Percentiles rank a stretch among this genome's conserved stretches.
Conservation (phyloP, 495 filamentous ascomycete species). For the Talaromyces nanjingensis region DNA sequence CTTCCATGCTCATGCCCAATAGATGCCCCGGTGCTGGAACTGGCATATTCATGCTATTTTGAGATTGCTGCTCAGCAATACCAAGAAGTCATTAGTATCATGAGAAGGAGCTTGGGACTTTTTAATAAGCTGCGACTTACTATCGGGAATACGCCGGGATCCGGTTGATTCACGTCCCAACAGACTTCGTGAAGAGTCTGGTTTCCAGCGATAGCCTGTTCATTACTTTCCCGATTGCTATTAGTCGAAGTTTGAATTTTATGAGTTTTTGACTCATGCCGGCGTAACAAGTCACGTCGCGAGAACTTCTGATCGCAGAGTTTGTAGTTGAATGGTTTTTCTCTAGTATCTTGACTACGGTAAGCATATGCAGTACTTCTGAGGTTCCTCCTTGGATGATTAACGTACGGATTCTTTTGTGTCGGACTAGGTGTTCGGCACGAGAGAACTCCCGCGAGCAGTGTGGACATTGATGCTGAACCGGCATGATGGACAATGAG, state of each 20-base stretch:
- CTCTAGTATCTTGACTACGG: conserved; percentile 32
- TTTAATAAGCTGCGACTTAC: too few relatives aligned
- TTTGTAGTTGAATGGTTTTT: conserved; percentile 32
- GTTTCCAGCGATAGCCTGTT: too few relatives aligned
- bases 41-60: background rate
- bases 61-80: too few relatives aligned
- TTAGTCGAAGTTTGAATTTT: background rate
- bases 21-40: background rate
- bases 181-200: too few relatives aligned
- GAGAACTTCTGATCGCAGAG: conserved; percentile 36
- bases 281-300: conserved; percentile 10
- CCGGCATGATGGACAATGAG: background rate
- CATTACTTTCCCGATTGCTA: background rate
- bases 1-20: background rate
- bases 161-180: too few relatives aligned
- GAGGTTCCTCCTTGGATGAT: background rate
- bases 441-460: conserved; percentile 32
- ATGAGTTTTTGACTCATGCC: background rate
- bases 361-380: background rate
- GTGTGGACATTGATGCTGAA: conserved; percentile 25
- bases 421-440: conserved; percentile 36
- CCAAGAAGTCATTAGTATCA: too few relatives aligned
- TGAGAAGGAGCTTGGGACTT: too few relatives aligned
- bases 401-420: conserved; percentile 36
- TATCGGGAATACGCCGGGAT: too few relatives aligned